Evolutionary conservation across 805 yeast genomes (phyloP).

Genomic region (Lachancea waltii): DNA sequence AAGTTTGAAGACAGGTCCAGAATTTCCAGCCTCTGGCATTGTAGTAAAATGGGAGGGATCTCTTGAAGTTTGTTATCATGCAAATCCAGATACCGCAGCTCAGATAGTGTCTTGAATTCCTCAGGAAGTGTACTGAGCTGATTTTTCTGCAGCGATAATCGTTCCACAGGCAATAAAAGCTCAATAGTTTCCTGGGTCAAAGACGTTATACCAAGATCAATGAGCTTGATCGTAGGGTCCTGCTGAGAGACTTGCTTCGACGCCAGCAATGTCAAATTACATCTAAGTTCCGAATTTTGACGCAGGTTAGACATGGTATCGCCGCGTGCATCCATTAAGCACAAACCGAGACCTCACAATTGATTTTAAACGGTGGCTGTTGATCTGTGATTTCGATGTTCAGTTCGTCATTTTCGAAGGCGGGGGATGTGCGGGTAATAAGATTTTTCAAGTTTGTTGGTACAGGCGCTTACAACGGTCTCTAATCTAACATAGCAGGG

Average conservation of each 20-base stretch:
- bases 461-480: too few species aligned
- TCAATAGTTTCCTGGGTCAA: conserved; percentile 37
- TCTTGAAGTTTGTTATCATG: conserved; percentile 50
- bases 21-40: conserved; percentile 46
- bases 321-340: conserved; percentile 1
- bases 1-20: conserved; percentile 58
- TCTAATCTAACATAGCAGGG: too few species aligned
- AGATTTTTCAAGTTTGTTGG: too few species aligned
- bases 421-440: too few species aligned
- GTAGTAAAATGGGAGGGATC: conserved; percentile 44
- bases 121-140: conserved; percentile 42
- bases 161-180: conserved; percentile 36
- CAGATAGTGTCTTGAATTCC: conserved; percentile 38
- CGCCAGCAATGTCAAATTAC: conserved; percentile 3
- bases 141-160: conserved; percentile 51
- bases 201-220: conserved; percentile 34
- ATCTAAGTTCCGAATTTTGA: conserved; percentile 1
- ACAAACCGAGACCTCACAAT: background rate
- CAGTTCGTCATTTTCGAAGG: too few species aligned
- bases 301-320: background rate
- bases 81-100: conserved; percentile 56
- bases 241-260: conserved; percentile 14
- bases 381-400: too few species aligned
- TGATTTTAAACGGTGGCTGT: too few species aligned
- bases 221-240: conserved; percentile 34